phyloP scores from a whole-genome alignment of 139 green algal species.

The Chlamydomonas schloesseri region DNA sequence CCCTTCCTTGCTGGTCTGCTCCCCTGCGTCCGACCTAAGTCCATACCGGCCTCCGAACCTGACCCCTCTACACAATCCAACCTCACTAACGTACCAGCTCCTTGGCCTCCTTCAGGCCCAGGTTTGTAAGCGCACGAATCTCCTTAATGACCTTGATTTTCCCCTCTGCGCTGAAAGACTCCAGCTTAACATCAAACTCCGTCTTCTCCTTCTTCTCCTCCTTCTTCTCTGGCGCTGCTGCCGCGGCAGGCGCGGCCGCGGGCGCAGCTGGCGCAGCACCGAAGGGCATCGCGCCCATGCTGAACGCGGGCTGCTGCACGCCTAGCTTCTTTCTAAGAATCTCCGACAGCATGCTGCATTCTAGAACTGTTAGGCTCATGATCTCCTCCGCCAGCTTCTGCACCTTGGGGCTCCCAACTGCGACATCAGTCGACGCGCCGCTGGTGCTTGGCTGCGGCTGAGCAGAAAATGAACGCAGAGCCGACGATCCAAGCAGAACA shows the following conservation, averaged over 20 bases:
- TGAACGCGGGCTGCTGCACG: constrained; percentile 61
- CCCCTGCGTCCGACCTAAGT: no score
- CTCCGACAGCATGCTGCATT: constrained; percentile 80
- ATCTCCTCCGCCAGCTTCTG: constrained; percentile 80
- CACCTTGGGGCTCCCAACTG: constrained; percentile 58
- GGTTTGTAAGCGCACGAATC: constrained; percentile 88
- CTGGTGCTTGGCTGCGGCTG: background rate
- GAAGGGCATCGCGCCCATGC: constrained; percentile 63
- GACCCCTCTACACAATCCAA: no score
- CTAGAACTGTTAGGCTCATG: constrained; percentile 79
- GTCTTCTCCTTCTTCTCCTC: constrained; percentile 89
- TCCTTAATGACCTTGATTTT: constrained; percentile 99
- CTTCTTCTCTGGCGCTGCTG: constrained; percentile 52
- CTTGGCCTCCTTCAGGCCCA: constrained; percentile 99
- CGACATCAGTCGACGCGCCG: background rate
- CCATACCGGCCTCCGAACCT: no score
- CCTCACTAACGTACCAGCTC: constrained; percentile 81
- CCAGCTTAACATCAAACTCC: constrained; percentile 96
- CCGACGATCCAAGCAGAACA: background rate
- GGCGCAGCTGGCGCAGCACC: constrained; percentile 47
- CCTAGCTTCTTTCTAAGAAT: constrained; percentile 78
- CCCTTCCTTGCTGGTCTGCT: no score
- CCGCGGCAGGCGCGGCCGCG: constrained; percentile 49
- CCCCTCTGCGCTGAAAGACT: constrained; percentile 87
- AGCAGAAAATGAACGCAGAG: background rate